phyloP scores from a whole-genome alignment of 1,139 yeast species.

The Candida sp. region DNA sequence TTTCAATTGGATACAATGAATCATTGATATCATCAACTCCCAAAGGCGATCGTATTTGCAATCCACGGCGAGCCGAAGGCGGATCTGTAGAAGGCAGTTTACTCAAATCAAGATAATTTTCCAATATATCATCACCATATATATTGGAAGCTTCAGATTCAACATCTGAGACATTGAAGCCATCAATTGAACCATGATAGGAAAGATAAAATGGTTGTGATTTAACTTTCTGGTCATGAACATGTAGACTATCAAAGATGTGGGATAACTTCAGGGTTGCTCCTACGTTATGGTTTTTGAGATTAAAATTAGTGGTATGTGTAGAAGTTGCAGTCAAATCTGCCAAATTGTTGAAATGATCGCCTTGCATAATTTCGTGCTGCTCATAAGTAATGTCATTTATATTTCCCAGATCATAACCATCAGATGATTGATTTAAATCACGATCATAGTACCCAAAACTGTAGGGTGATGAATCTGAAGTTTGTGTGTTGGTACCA shows the following conservation, averaged over 20 bases:
- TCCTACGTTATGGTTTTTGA: too few relatives aligned
- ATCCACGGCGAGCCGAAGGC: not conserved
- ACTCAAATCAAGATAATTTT: conserved; percentile 27
- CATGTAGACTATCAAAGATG: not conserved
- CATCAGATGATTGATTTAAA: too few relatives aligned
- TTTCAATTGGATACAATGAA: conserved; percentile 13
- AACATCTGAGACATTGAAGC: conserved; percentile 8
- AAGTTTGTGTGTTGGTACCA: not conserved
- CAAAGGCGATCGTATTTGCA: not conserved
- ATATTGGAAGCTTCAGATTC: conserved; percentile 3
- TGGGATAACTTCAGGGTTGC: not conserved
- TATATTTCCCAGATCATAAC: not conserved
- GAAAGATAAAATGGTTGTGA: conserved; percentile 20
- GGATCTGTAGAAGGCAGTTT: conserved; percentile 7
- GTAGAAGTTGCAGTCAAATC: not conserved
- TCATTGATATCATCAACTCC: not conserved
- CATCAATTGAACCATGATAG: conserved; percentile 30
- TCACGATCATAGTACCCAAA: not conserved
- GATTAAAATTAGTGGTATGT: not conserved
- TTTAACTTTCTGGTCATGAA: not conserved
- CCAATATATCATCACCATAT: conserved; percentile 28
- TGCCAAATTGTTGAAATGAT: not conserved
- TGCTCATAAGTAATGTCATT: not conserved
- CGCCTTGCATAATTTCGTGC: not conserved
- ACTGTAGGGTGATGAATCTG: not conserved